These are phyloP conservation scores for Kazachstania sp. DNA, from an alignment of 1,139 yeast species.

Conservation along the genomic window DNA sequence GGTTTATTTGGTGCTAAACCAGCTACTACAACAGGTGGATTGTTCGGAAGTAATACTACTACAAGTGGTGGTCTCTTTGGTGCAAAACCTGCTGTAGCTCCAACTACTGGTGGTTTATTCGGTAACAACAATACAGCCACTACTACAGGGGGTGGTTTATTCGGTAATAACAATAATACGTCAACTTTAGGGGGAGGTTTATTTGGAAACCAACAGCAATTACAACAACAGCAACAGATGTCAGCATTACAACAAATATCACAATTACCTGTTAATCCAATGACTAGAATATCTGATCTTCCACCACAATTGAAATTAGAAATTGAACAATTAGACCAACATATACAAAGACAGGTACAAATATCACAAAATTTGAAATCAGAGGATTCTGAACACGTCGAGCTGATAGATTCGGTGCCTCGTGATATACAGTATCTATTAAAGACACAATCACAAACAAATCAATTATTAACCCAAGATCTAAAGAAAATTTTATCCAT, in stretches of 20 bases:
- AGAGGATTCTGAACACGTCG: conserved; percentile 56
- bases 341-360: conserved; percentile 74
- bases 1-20: conserved; percentile 8
- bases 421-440: conserved; percentile 70
- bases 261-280: conserved; percentile 58
- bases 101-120: conserved; percentile 20
- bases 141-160: conserved; percentile 31
- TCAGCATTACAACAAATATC: conserved; percentile 27
- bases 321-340: conserved; percentile 72
- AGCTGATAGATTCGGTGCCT: conserved; percentile 70
- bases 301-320: conserved; percentile 70
- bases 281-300: conserved; percentile 80
- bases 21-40: conserved; percentile 29
- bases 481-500: conserved; percentile 40
- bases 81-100: conserved; percentile 7
- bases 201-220: conserved; percentile 32
- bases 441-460: conserved; percentile 52
- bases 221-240: conserved; percentile 33
- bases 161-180: conserved; percentile 26
- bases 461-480: conserved; percentile 60
- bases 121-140: conserved; percentile 18
- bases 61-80: conserved; percentile 19
- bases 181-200: conserved; percentile 25
- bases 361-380: conserved; percentile 71
- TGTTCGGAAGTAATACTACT: conserved; percentile 31